Evolutionary conservation across 352 stramenopile species (phyloP).

Genomic region (Phytophthora europaea): DNA sequence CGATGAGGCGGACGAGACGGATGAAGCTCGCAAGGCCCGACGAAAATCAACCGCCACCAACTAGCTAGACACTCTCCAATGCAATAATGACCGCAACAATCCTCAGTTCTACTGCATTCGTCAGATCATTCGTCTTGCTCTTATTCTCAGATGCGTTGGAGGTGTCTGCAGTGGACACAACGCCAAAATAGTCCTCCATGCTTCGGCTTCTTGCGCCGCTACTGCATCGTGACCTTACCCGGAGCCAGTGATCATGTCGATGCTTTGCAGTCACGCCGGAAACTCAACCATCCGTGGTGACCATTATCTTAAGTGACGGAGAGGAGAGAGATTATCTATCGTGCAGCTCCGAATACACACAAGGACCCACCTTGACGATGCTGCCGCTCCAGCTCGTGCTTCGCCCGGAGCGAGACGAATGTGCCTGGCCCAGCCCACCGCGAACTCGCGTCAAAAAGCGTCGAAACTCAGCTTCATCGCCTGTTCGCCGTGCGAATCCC

Average conservation of each 20-base stretch:
- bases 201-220: not conserved
- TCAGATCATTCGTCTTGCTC: not conserved
- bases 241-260: conserved; percentile 4
- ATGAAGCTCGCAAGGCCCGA: conserved; percentile 25
- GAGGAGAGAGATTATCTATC: conserved; percentile 12
- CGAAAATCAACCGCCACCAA: conserved; percentile 18
- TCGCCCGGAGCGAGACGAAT: conserved; percentile 24
- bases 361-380: conserved; percentile 17
- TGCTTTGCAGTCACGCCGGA: not conserved
- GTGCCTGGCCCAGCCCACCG: conserved; percentile 31
- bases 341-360: conserved; percentile 1
- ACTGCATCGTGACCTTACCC: conserved; percentile 15
- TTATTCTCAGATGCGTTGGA: not conserved
- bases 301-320: conserved; percentile 11
- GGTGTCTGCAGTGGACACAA: not conserved
- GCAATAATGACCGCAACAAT: not conserved
- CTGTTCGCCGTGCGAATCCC: conserved; percentile 11
- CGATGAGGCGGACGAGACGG: conserved; percentile 41
- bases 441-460: conserved; percentile 23
- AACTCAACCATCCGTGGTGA: not conserved
- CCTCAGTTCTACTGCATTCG: not conserved
- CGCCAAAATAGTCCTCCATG: conserved; percentile 19
- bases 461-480: conserved; percentile 27
- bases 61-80: conserved; percentile 6
- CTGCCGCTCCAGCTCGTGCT: conserved; percentile 34